Base-by-base conservation (phyloP, 176 grass and related monocot species). In the Aegilops speltoides region DNA sequence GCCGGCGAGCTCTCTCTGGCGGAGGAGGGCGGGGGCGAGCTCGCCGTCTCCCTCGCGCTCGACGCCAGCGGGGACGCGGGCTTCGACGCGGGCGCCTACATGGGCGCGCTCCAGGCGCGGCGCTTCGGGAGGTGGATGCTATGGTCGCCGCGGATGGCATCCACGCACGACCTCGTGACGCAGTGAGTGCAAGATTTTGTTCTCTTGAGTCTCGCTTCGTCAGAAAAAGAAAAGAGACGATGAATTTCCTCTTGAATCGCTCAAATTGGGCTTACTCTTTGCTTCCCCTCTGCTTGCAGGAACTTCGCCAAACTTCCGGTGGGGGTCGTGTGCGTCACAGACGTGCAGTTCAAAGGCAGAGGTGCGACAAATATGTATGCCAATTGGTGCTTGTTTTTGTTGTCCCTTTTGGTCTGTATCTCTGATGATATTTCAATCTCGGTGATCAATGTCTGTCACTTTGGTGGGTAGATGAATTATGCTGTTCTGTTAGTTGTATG, bases 321-420 rank as follows among this genome's bases (percentile, higher is more conserved):
- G 23, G 96, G 96, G 81, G 88, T 85, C 20, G 96, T 94, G 8
- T 98, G 96, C 62, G 78, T 94, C 26, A 79, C 96, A 2, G 93
- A 94, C 16, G 68, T 91, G 46, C 96, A 98, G 77, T 88, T 89
- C 85, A 96, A 93, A 88, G 96, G 96, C 91, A 93, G 96, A 94
- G 96, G 96, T 94, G 31, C 72, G 89, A 80, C 25, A 23, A 28
- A 74, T 57, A 78, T 25, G 13, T 45, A 36, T 20, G 43, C 34
- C 10, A 60, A 64, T 64, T 66, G 3, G 6, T 52, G 37, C 67
- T 45, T 38, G 0, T 60, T 64, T 84, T 52, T 50, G 23, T 50
- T 48, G 14, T 29, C 73, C 7, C 8, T 76, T 6, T 64, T 80
- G 9, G 36, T 15, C 2, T 74, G 48, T 70, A 29, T 19, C 24